Conservation (phyloP, 345 rosid species). For the Moricandia moricandioides region DNA sequence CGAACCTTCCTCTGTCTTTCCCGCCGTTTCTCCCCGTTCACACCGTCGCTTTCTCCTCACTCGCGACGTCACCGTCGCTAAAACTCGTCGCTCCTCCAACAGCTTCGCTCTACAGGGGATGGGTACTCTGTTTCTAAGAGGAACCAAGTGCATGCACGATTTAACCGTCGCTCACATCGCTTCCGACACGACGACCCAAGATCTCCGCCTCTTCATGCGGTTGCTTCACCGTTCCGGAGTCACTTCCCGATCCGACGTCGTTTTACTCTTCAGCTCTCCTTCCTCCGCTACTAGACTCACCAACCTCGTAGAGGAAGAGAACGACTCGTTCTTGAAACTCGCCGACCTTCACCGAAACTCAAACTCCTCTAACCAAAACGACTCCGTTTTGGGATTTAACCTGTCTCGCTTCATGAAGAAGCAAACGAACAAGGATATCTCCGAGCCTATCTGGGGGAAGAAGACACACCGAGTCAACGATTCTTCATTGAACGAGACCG, state of each 20-base stretch:
- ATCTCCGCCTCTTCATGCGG: conserved; percentile 64
- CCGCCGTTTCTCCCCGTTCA: not conserved
- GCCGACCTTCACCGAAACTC: conserved; percentile 30
- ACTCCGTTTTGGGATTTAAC: conserved; percentile 43
- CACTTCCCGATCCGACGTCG: conserved; percentile 61
- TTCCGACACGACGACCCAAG: conserved; percentile 52
- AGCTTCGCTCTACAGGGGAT: conserved; percentile 34
- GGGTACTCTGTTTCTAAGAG: conserved; percentile 38
- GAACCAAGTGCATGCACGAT: conserved; percentile 34
- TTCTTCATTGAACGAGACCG: not conserved
- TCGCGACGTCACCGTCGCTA: conserved; percentile 8
- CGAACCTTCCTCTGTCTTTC: not conserved
- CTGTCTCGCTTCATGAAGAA: conserved; percentile 43
- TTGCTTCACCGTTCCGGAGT: conserved; percentile 60
- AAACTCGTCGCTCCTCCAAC: too few species aligned
- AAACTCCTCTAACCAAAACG: conserved; percentile 34
- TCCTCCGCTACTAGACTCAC: conserved; percentile 33
- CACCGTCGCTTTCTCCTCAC: conserved; percentile 39
- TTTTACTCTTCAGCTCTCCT: conserved; percentile 50
- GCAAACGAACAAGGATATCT: conserved; percentile 41
- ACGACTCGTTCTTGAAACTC: conserved; percentile 63
- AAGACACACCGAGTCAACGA: conserved; percentile 33
- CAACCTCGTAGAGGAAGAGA: conserved; percentile 54
- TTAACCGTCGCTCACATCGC: conserved; percentile 54
- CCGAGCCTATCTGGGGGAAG: conserved; percentile 87